Percentiles rank a stretch among this genome's conserved stretches.
These are phyloP conservation scores for Backusella westeae DNA, from an alignment of 192 early-diverging fungal species.

Conservation along the genomic window DNA sequence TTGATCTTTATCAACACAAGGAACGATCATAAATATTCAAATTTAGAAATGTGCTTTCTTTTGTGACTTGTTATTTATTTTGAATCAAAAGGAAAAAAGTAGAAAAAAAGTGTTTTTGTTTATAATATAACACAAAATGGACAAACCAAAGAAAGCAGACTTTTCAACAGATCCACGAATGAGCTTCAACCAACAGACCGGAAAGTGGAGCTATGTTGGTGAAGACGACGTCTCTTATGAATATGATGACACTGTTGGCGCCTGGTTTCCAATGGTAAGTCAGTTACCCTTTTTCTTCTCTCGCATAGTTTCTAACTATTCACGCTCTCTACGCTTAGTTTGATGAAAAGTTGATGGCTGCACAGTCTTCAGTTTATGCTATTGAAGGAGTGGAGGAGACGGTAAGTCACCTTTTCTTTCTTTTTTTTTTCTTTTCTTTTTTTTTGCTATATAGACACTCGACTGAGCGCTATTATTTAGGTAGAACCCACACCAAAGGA, in stretches of 20 bases:
- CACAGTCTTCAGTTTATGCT: constrained; percentile 68
- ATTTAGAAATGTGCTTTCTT: too few species aligned
- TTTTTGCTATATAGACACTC: too few species aligned
- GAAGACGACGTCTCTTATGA: constrained; percentile 82
- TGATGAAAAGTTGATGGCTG: constrained; percentile 56
- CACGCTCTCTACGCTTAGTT: constrained; percentile 34
- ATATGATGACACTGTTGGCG: constrained; percentile 72
- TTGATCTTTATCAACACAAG: too few species aligned
- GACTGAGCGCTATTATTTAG: too few species aligned
- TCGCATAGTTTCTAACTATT: neutral
- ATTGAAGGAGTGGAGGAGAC: constrained; percentile 56
- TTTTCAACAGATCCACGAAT: constrained; percentile 56
- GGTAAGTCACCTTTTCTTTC: constrained; percentile 18
- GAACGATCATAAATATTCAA: too few species aligned
- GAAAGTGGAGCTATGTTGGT: constrained; percentile 75
- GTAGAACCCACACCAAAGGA: constrained; percentile 9
- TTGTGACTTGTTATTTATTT: too few species aligned
- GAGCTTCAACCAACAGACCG: constrained; percentile 67
- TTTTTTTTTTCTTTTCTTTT: neutral
- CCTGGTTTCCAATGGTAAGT: constrained; percentile 90
- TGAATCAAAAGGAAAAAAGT: too few species aligned
- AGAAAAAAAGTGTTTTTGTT: neutral
- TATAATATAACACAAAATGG: neutral
- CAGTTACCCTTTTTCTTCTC: neutral
- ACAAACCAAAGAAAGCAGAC: constrained; percentile 23